A percentile compares a stretch with the other conserved stretches of the same genome.
phyloP scores from a whole-genome alignment of 495 filamentous ascomycete genomes.

The Glutinoglossum americanum region DNA sequence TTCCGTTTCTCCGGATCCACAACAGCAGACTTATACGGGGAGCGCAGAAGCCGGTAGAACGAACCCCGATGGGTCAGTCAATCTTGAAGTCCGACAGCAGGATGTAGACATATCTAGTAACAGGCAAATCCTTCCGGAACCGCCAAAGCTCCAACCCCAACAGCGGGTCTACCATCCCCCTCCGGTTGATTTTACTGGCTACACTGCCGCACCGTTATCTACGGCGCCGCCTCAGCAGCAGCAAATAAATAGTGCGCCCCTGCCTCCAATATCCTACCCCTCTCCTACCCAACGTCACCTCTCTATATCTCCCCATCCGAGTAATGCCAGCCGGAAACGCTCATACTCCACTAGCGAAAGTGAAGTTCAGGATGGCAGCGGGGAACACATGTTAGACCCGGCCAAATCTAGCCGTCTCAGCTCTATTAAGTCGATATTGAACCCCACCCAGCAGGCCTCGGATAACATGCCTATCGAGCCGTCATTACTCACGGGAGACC shows the following conservation, averaged over 20 bases:
- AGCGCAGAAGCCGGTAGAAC: background rate
- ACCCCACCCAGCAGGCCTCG: constrained; percentile 25
- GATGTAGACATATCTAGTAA: background rate
- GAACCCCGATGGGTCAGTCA: background rate
- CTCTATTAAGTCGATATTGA: constrained; percentile 66
- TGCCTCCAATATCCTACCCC: constrained; percentile 4
- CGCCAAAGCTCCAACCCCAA: background rate
- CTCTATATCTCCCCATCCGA: constrained; percentile 28
- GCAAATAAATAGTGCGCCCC: background rate
- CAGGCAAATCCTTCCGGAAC: background rate
- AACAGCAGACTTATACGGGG: background rate
- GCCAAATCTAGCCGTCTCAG: constrained; percentile 37
- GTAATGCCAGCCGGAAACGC: constrained; percentile 38
- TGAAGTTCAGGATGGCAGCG: constrained; percentile 27
- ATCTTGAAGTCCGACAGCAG: background rate
- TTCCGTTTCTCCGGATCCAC: background rate
- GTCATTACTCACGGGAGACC: constrained; percentile 19
- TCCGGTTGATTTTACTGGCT: constrained; percentile 6
- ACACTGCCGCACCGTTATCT: background rate
- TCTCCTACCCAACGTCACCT: constrained; percentile 10
- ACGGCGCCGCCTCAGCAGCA: background rate
- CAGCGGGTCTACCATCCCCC: background rate
- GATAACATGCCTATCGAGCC: constrained; percentile 29
- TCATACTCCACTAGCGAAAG: constrained; percentile 37
- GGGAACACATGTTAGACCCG: constrained; percentile 15